Base-by-base conservation (phyloP, 2,329 filamentous ascomycete species). In the Ophiostoma piceae region DNA sequence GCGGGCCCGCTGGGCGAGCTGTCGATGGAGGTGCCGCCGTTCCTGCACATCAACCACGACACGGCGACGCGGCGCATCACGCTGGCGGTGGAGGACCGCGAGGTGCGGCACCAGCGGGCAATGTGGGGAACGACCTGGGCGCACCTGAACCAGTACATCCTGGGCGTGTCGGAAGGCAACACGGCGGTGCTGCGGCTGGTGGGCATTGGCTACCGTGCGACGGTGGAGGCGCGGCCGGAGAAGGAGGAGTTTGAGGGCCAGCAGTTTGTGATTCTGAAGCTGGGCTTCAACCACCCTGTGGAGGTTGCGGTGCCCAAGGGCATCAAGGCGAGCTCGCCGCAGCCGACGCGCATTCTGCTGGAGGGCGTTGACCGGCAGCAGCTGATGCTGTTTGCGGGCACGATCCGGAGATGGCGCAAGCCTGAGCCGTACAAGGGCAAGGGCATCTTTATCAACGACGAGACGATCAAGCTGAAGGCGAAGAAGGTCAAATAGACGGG, bases 381-480 rank as follows among this genome's bases (percentile, higher is more conserved):
- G 67, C 88, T 99, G 73, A 95, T 93, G 85, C 89, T 91, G 71
- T 97, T 98, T 79, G 95, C 95, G 22, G 95, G 95, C 0, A 84
- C 89, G 75, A 96, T 99, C 74, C 85, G 92, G 75, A 86, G 84
- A 80, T 98, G 94, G 94, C 89, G 95, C 78, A 87, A 86, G 74
- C 95, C 95, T 39, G 95, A 99, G 82, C 95, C 95, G 74, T 99
- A 99, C 82, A 99, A 99, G 87, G 95, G 95, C 74, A 98, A 99
- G 88, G 95, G 95, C 76, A 96, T 99, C 75, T 99, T 98, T 79
- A 90, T 99, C 76, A 96, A 98, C 77, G 92, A 94, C 73, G 93
- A 99, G 85, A 97, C 93, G 39, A 97, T 99, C 82, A 96, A 91
- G 85, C 80, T 99, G 80, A 99, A 99, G 89, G 90, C 92, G 77